Evolutionary conservation across 2,329 filamentous ascomycete species (phyloP).

Genomic region (Colletotrichum caudatum): DNA sequence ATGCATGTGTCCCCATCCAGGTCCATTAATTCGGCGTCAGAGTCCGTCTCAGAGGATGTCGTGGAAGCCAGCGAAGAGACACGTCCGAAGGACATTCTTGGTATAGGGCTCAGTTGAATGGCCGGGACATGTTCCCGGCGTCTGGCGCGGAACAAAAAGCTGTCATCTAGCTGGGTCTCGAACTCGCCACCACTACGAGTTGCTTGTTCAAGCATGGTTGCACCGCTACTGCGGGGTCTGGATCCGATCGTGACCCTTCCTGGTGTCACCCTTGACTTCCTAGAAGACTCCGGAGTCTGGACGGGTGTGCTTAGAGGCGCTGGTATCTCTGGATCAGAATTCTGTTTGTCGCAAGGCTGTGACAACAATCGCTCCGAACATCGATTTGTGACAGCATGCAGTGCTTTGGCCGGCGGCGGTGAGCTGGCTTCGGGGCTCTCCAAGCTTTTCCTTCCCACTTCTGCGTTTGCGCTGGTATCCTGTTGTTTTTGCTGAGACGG

Average conservation of each 20-base stretch:
- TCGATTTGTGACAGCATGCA: not conserved
- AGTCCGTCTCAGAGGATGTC: not conserved
- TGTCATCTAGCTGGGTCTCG: slow-evolving; percentile 50
- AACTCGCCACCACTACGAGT: slow-evolving; percentile 16
- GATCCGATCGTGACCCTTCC: not conserved
- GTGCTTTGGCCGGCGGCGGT: not conserved
- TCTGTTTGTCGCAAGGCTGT: not conserved
- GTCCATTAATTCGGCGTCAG: slow-evolving; percentile 17
- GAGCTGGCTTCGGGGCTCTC: not conserved
- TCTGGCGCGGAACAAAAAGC: slow-evolving; percentile 50
- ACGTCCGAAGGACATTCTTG: not conserved
- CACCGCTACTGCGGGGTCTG: not conserved
- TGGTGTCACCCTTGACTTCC: not conserved
- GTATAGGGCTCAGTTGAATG: not conserved
- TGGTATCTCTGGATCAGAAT: not conserved
- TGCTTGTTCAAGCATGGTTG: not conserved
- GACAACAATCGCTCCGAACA: not conserved
- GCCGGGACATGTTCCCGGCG: not conserved
- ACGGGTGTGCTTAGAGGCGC: slow-evolving; percentile 31
- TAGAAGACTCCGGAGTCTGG: slow-evolving; percentile 33
- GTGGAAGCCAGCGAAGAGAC: slow-evolving; percentile 4
- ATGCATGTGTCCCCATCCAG: slow-evolving; percentile 36
- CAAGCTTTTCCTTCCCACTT: not conserved
- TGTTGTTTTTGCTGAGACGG: not conserved
- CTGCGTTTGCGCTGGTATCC: not conserved